phyloP scores from a whole-genome alignment of 345 rosid genomes.

The Arabidopsis arenosa region DNA sequence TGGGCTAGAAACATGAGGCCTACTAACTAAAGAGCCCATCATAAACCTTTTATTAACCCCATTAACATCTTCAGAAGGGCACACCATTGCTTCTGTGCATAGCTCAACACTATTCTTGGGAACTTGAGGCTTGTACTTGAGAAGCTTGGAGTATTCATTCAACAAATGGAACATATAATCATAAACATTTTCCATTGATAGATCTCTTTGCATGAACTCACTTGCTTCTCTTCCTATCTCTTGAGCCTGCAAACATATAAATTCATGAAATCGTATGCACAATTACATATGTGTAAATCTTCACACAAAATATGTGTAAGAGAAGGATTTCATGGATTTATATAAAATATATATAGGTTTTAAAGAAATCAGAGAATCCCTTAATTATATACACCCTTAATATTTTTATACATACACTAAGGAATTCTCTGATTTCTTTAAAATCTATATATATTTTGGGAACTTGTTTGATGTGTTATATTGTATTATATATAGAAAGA shows the following conservation, averaged over 20 bases:
- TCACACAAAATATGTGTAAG: too few relatives aligned
- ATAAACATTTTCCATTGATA: slow-evolving; percentile 70
- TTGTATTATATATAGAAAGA: not conserved
- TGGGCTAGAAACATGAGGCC: slow-evolving; percentile 53
- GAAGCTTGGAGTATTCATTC: slow-evolving; percentile 70
- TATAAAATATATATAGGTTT: too few relatives aligned
- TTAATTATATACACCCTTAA: too few relatives aligned
- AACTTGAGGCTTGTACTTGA: slow-evolving; percentile 54
- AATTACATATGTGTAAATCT: too few relatives aligned
- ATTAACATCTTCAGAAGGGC: slow-evolving; percentile 43
- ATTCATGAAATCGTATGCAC: not conserved
- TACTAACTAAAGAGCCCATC: slow-evolving; percentile 59
- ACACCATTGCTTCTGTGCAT: slow-evolving; percentile 65
- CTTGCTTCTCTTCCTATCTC: slow-evolving; percentile 69
- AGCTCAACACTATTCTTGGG: slow-evolving; percentile 59
- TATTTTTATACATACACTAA: not conserved
- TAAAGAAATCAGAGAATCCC: too few relatives aligned
- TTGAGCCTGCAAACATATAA: slow-evolving; percentile 53
- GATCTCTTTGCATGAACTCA: slow-evolving; percentile 56
- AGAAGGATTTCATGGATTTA: too few relatives aligned
- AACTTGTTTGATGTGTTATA: not conserved
- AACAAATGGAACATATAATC: slow-evolving; percentile 81
- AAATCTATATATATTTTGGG: not conserved
- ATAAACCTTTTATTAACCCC: slow-evolving; percentile 56
- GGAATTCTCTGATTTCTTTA: not conserved